Conservation (phyloP, 2,329 filamentous ascomycete species). For the Colletotrichum sp. region DNA sequence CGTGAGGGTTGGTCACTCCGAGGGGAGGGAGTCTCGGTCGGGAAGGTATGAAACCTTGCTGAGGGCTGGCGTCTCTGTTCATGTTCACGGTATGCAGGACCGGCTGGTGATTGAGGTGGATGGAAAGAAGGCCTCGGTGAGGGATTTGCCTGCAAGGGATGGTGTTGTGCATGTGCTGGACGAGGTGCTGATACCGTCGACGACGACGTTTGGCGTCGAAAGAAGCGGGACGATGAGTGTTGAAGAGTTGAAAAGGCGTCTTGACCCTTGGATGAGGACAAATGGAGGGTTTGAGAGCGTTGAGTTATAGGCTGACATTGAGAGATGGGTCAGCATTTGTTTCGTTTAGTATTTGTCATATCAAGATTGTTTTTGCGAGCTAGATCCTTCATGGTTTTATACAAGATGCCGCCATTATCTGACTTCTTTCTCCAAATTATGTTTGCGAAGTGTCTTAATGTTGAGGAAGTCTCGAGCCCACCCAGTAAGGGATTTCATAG, state of each 20-base stretch:
- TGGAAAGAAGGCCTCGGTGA: not conserved
- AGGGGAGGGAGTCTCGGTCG: not conserved
- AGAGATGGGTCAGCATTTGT: no score
- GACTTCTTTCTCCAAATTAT: no score
- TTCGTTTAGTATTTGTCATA: no score
- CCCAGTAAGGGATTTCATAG: no score
- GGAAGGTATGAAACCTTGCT: not conserved
- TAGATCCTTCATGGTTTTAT: no score
- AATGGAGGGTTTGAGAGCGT: not conserved
- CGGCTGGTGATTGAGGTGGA: not conserved
- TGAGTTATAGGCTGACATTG: no score
- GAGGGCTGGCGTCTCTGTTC: not conserved
- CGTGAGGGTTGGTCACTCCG: not conserved
- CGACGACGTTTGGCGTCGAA: not conserved
- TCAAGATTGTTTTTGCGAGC: no score
- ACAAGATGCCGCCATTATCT: no score
- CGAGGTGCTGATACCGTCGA: not conserved
- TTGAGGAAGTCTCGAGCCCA: no score
- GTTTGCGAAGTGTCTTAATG: no score
- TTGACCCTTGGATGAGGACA: not conserved
- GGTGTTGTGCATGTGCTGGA: slow-evolving; percentile 11
- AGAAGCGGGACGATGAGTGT: not conserved
- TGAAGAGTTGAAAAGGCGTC: not conserved
- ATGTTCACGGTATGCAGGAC: no score
- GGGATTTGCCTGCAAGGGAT: not conserved